Evolutionary conservation across 2,329 filamentous ascomycete species (phyloP), one percentile per base, ranked within the genome.

Genomic region (Colletotrichum euphorbiae): DNA sequence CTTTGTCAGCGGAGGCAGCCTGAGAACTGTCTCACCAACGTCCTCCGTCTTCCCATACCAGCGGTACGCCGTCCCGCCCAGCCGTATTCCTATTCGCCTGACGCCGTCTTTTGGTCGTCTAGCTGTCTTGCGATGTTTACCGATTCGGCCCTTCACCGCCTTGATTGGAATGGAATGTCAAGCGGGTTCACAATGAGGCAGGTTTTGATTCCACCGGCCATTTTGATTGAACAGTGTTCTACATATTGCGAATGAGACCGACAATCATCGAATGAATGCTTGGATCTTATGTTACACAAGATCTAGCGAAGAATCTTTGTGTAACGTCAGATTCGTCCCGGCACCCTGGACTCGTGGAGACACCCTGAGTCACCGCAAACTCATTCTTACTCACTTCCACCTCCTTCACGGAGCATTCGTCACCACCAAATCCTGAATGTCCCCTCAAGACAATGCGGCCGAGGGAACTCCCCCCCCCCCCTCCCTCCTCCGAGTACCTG

Each of bases 31-130:
- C 52, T 68, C 54, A 65, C 60, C 31, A 38, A 15, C 36, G 36
- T 15, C 33, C 11, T 28, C 2, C 36, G 11, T 40, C 13, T 48
- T 59, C 50, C 65, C 65, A 59, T 31, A 15, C 61, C 19, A 54
- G 65, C 65, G 60, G 65, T 68, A 58, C 61, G 43, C 21, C 65
- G 60, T 68, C 65, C 65, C 60, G 65, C 46, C 54, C 21, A 64
- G 61, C 60, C 65, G 52, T 65, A 55, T 21, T 42, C 6, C 40
- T 28, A 54, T 36, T 59, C 40, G 52, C 43, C 63, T 50, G 15
- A 28, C 3, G 13, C 13, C 45, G 31, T n/a, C 50, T 12, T 38
- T 36, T n/a, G 24, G 33, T 15, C 55, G 9, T 17, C 55, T 24
- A 45, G 28, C 40, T 61, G 48, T 54, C 56, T 66, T 38, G 42